Evolutionary conservation across 495 filamentous ascomycete species (phyloP), one percentile per base, ranked within the genome.

Genomic region (Friedmanniomyces simplex): DNA sequence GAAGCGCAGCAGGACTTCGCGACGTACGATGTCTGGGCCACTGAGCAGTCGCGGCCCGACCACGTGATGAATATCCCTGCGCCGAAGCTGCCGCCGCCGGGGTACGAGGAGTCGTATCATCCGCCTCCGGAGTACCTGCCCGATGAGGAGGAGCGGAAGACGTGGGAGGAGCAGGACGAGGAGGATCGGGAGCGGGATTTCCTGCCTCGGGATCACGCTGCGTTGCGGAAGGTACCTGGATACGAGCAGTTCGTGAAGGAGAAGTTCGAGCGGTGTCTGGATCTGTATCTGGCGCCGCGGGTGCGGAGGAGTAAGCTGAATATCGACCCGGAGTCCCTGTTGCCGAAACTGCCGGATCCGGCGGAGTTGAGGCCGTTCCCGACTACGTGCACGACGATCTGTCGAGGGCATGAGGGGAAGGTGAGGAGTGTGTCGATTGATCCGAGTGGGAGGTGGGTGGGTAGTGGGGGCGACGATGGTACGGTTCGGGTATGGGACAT

Each of bases 61-160:
- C 88, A 96, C 67, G 74, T 82, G 12, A 96, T 97, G 93, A 85
- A 96, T 62, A 82, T 97, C 55, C 88, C 94, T n/a, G 94, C 93
- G 21, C 93, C 93, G 1, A 97, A 97, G 68, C 78, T 93, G 18
- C 86, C 90, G 34, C 94, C 94, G 21, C 93, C 93, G 24, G 89
- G 89, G 26, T 96, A 95, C 66, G 93, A 96, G 63, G 77, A 95
- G 68, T 91, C 87, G 66, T 97, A 97, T 67, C 94, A 95, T 71
- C 93, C 93, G n/a, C 93, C 93, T 51, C 79, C 84, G 26, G 93
- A 98, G 69, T 98, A 97, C 68, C 75, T 98, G 12, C 93, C 93
- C 24, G 85, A 88, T 52, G 78, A 82, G 59, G 81, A 83, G 26
- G 94, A 98, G 72, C 85, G 80, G 65, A 84, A 90, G 59, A 77